Evolutionary conservation across 495 filamentous ascomycete species (phyloP), one percentile per base, ranked within the genome.

Genomic region (Lentithecium fluviatile): DNA sequence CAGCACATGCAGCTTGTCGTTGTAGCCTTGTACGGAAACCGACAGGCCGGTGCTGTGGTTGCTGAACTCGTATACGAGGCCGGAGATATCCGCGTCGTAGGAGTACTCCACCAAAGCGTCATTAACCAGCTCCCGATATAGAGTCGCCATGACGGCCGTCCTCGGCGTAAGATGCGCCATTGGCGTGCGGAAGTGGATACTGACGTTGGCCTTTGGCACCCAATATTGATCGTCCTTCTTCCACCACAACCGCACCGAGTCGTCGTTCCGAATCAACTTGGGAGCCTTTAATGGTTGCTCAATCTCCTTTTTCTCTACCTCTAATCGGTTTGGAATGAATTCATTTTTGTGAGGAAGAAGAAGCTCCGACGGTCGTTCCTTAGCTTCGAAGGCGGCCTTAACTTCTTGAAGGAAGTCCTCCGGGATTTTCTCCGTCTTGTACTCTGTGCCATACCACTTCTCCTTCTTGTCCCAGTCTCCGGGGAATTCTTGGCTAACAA

Each of bases 141-240:
- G 74, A 63, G 84, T 85, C 0, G 86, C 80, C 69, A 91, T 93
- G 32, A 96, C 85, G 19, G 81, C 74, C 51, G 85, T 91, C 43
- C 85, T 83, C 2, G 94, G 89, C 4, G 88, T 91, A 1, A 88
- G 82, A 71, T 83, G 85, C 21, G 86, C 82, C 34, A 95, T 70
- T 5, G 91, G 88, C 56, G 88, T 96, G 60, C 88, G 83, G 62
- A 95, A 80, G 49, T 83, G 88, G 40, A 96, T 81, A 65, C 90
- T 81, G 15, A 97, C 72, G 63, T 88, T 96, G 0, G 86, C 94
- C 73, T 96, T 97, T 1, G 94, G 94, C 3, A 99, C 94, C 94
- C 94, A 99, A 76, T 97, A 99, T 0, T 85, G 89, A 67, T 99
- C 94, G 66, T 99, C 94, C 75, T 97, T 97, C 81, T 99, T 99